Evolutionary conservation across 148 eudicot species (phyloP).

Genomic region (Diospyros kaki): DNA sequence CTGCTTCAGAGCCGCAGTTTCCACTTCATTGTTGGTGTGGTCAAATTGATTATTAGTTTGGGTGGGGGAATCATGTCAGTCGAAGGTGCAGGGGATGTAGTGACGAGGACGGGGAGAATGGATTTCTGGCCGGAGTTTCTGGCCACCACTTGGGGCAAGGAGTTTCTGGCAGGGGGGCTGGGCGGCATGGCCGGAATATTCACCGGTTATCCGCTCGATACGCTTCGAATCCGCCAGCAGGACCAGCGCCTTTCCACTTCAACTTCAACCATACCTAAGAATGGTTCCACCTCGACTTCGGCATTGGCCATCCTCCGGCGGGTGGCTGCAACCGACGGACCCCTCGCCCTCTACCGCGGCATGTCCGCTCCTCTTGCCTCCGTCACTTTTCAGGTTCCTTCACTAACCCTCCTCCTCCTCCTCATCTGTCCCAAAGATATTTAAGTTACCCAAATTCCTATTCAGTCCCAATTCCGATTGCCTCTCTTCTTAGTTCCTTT

Average conservation of each 20-base stretch:
- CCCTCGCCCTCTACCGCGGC: slow-evolving; percentile 66
- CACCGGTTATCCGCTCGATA: slow-evolving; percentile 87
- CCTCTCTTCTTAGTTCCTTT: too few relatives aligned
- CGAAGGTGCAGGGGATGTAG: too few relatives aligned
- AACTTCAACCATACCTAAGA: too few relatives aligned
- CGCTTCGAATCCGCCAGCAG: slow-evolving; percentile 71
- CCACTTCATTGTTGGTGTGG: too few relatives aligned
- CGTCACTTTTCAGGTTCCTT: slow-evolving; percentile 76
- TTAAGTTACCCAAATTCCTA: too few relatives aligned
- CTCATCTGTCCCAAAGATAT: too few relatives aligned
- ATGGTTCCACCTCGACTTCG: slow-evolving; percentile 28
- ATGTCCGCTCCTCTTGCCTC: slow-evolving; percentile 95
- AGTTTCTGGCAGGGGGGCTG: slow-evolving; percentile 89
- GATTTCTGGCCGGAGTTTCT: slow-evolving; percentile 98
- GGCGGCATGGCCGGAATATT: slow-evolving; percentile 84
- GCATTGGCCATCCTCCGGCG: slow-evolving; percentile 54
- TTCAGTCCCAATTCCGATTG: too few relatives aligned
- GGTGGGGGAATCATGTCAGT: too few relatives aligned
- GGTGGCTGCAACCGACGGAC: slow-evolving; percentile 51
- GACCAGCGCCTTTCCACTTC: slow-evolving; percentile 23
- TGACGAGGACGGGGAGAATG: slow-evolving; percentile 26
- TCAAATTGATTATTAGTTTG: too few relatives aligned
- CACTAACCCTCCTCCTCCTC: neutral
- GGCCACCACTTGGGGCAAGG: slow-evolving; percentile 84
- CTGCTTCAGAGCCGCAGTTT: too few relatives aligned